Evolutionary conservation across 2,329 filamentous ascomycete species (phyloP), one percentile per base, ranked within the genome.

Genomic region (Hymenoscyphus linearis): DNA sequence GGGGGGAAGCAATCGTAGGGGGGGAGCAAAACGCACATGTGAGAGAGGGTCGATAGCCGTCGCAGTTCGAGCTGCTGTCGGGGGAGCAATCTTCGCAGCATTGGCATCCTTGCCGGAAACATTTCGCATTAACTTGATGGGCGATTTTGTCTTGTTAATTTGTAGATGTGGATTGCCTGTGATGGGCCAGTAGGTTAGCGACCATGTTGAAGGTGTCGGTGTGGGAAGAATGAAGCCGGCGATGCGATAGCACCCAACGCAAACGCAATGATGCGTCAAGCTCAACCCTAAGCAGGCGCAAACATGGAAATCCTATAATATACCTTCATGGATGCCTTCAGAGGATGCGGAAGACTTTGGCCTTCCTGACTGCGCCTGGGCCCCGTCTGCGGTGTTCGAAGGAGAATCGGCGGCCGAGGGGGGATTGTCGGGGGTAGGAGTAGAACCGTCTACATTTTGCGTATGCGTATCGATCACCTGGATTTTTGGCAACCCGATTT

Each of bases 21-120:
- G 47, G 22, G 35, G 44, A 18, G 12, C 2, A 18, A 54, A 52
- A 55, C 44, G 44, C 31, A 60, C 53, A 75, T 88, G 84, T 57
- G 86, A 88, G 65, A 89, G 76, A 60, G 86, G 86, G 73, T 89
- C 86, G 64, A 88, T 86, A 27, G 79, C 79, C 58, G 80, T 77
- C 27, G 69, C 62, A 37, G 67, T 35, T 53, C 62, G 61, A 13
- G 50, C 59, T 26, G 34, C 22, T 40, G 63, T 57, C 12, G 65
- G 58, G 9, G 65, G 61, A 53, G 65, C 40, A 27, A 67, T 53
- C 31, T 67, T 67, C 22, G 55, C 35, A 35, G 55, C 60, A 63
- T 66, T 71, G 22, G 44, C 31, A 35, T 71, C 68, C 67, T 66
- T 68, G 59, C 58, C 65, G 22, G 68, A 65, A 22, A 59, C 53